phyloP scores from a whole-genome alignment of 2,329 filamentous ascomycete genomes.

The Hirsutella rhossiliensis region DNA sequence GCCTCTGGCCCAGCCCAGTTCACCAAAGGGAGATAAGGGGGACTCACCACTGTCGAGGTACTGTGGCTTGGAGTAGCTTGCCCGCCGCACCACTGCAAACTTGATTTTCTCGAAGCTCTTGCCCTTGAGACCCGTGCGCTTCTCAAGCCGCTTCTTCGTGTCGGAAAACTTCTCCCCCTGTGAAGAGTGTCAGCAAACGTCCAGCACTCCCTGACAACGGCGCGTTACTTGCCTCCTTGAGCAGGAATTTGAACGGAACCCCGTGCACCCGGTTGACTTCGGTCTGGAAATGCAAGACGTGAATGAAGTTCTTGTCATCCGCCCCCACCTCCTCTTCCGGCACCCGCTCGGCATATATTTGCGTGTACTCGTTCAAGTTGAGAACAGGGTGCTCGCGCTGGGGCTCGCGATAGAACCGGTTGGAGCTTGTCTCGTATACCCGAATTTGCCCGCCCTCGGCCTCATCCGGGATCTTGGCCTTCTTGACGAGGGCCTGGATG shows the following conservation, averaged over 20 bases:
- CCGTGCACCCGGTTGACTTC: slow-evolving; percentile 77
- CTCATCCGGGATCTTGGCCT: slow-evolving; percentile 68
- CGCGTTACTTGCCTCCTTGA: slow-evolving; percentile 55
- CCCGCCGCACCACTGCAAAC: slow-evolving; percentile 69
- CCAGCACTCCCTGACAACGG: neutral
- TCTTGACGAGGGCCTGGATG: slow-evolving; percentile 64
- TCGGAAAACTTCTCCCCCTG: slow-evolving; percentile 79
- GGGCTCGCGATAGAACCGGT: slow-evolving; percentile 76
- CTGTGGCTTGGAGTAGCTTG: slow-evolving; percentile 61
- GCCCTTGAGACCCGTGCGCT: slow-evolving; percentile 87
- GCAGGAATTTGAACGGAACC: slow-evolving; percentile 79
- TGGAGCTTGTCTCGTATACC: slow-evolving; percentile 70
- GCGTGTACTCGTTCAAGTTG: slow-evolving; percentile 75
- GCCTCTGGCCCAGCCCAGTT: neutral
- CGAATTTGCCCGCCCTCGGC: slow-evolving; percentile 56
- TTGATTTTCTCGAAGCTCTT: slow-evolving; percentile 99
- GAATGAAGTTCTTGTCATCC: slow-evolving; percentile 49
- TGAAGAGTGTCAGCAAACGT: neutral
- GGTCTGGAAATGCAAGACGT: slow-evolving; percentile 85
- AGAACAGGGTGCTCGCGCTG: slow-evolving; percentile 59
- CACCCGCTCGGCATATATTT: slow-evolving; percentile 68
- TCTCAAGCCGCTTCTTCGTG: slow-evolving; percentile 88
- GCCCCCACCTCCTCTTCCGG: slow-evolving; percentile 59
- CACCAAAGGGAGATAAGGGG: neutral
- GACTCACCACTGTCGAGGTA: slow-evolving; percentile 79